Base-by-base conservation (phyloP, 345 rosid genomes). In the Brassica incana region DNA sequence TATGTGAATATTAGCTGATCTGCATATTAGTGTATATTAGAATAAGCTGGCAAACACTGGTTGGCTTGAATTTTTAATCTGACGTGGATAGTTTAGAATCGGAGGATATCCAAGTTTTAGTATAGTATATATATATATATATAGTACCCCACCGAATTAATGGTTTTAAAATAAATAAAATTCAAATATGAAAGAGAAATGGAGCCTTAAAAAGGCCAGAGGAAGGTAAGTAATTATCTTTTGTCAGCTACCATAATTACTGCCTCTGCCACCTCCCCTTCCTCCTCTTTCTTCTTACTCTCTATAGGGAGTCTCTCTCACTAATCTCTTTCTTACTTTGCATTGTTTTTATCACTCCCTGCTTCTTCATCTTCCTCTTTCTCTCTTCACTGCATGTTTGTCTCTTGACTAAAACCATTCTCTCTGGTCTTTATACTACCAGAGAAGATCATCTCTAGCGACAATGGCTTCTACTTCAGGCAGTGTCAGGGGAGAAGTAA, bases 211-310 rank as follows among this genome's bases (percentile, higher is more conserved):
- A 80, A 76, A 69, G 64, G 69, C 40, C 75, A 80, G 83, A 75
- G 76, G 79, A 64, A 70, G 76, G 76, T 65, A 75, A 80, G 85
- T 82, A 85, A 85, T 86, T 79, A 80, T 88, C 87, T 88, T 73
- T 88, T 88, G 90, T 88, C 94, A 89, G 90, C 40, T 33, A 40
- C 76, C 27, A 75, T 85, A 86, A 79, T 92, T 90, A 93, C 96
- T 84, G 77, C 81, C 20, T 78, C 85, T 88, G 85, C 89, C 92
- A 82, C 76, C 78, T 61, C 73, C 78, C 32, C 32, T 29, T 29
- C 9, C 52, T 23, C 20, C 40, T 69, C 58, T 35, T 54, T 63
- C 63, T 5, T 3, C 35, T 14, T 3, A 45, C 38, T 68, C 63
- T 32, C 69, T 69, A 23, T 3, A 62, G 16, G 9, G 15, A 8